Base-by-base conservation (phyloP, 2,329 filamentous ascomycete genomes). In the Calonectria multiphialidica region DNA sequence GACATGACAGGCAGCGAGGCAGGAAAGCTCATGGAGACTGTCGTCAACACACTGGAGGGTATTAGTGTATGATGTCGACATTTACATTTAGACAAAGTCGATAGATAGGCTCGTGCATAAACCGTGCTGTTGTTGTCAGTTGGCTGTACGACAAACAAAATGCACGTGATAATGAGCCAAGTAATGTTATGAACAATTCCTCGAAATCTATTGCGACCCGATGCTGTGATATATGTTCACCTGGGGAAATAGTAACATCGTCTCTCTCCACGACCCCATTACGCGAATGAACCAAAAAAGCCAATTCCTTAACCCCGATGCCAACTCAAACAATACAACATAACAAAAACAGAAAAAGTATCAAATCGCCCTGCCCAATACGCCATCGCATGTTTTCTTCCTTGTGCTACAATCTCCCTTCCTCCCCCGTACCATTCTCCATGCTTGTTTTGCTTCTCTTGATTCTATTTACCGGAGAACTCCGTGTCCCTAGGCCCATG, bases 1-100 rank as follows among this genome's bases (percentile, higher is more conserved):
- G 82, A 84, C n/a, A 77, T 86, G 70, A 78, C 79, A 15, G 81
- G 81, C 33, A 76, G 77, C 6, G 84, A 86, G 64, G 83, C 82
- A 13, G 82, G 81, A 1, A 81, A 83, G 66, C 67, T 86, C 47
- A 86, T 87, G 82, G 84, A 86, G 71, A 83, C 78, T 57, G 84
- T 86, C 4, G 86, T 87, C 16, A 78, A 80, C 12, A 83, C 77
- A 28, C 75, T 87, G 23, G 85, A 87, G 73, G 81, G 81, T 25
- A 83, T 87, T 37, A 76, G 74, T 10, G 76, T 83, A 33, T 84
- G 65, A 79, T 18, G 21, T 40, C 10, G 33, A 37, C 8, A 21
- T 9, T 23, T 25, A 33, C n/a, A 72, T 21, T 37, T 37, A 37
- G 35, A 37, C 35, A 6, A 37, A 30, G 8, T 35, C 21, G 49